Evolutionary conservation across 208 protist species (phyloP).

Genomic region (Entamoeba dispar): DNA sequence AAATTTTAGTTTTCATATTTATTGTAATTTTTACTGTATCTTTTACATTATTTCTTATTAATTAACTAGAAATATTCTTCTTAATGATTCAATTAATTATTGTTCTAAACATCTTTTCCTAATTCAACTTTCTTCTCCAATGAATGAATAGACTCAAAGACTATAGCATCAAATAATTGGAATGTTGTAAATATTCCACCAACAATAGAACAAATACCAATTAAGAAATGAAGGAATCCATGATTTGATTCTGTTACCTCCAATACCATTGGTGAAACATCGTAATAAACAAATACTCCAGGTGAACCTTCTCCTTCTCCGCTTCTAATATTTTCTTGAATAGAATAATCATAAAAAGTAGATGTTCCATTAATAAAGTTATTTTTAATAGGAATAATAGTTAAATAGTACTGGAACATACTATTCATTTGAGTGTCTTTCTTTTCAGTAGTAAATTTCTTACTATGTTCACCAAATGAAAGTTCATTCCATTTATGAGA

Average conservation of each 20-base stretch:
- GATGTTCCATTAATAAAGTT: not conserved
- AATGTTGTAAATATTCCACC: not conserved
- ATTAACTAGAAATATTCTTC: no score
- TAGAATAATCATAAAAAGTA: not conserved
- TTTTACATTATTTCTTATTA: no score
- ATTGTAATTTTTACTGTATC: no score
- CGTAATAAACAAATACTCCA: not conserved
- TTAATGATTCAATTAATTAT: no score
- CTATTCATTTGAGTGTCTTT: not conserved
- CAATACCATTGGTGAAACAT: not conserved
- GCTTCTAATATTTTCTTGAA: not conserved
- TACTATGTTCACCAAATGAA: not conserved
- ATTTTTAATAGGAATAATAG: not conserved
- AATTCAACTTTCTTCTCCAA: not conserved
- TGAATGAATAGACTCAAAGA: not conserved
- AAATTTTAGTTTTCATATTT: no score
- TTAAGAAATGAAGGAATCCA: not conserved
- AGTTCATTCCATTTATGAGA: not conserved
- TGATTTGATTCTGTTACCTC: not conserved
- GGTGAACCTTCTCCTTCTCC: not conserved
- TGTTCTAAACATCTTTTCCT: not conserved
- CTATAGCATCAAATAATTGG: not conserved
- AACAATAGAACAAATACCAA: not conserved
- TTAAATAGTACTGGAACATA: not conserved
- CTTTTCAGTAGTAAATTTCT: not conserved